Percentiles rank a stretch among this genome's conserved stretches.
phyloP scores from a whole-genome alignment of 352 stramenopile genomes.

The Pythium myriotylum region DNA sequence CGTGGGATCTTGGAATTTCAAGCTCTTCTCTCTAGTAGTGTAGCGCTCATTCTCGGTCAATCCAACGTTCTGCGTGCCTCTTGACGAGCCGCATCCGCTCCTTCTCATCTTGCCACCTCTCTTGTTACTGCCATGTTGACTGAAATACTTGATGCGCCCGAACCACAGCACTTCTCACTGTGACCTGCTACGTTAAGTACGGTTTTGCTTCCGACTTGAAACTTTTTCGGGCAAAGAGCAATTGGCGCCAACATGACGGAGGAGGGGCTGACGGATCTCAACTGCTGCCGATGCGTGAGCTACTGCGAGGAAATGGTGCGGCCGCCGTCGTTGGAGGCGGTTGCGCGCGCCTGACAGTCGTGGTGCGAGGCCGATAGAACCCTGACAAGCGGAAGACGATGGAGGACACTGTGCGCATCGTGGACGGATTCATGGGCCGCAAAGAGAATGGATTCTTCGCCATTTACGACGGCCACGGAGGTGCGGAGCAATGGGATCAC shows the following conservation, averaged over 20 bases:
- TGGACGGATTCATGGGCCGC: conserved; percentile 65
- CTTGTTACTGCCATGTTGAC: no score
- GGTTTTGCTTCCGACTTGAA: no score
- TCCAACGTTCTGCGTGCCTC: conserved; percentile 15
- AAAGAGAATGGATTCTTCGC: conserved; percentile 73
- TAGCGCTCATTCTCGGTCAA: conserved; percentile 6
- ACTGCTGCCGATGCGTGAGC: conserved; percentile 69
- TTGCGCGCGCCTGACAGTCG: neutral
- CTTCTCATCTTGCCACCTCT: no score
- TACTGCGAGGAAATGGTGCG: conserved; percentile 79
- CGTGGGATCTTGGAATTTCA: neutral
- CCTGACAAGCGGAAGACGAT: conserved; percentile 75
- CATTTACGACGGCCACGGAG: conserved; percentile 80
- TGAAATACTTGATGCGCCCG: no score
- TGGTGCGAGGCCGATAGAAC: conserved; percentile 43
- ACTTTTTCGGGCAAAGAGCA: conserved; percentile 8
- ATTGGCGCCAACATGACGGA: conserved; percentile 9
- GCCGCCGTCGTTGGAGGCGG: no score
- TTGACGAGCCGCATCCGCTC: conserved; percentile 14
- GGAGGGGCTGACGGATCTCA: conserved; percentile 32
- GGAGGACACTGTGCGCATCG: conserved; percentile 77
- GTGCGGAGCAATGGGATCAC: no score
- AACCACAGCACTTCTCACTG: no score
- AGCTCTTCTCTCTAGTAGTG: conserved; percentile 6
- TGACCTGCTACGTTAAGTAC: no score